phyloP scores from a whole-genome alignment of 306 rosid genomes.

The Comarum palustre region DNA sequence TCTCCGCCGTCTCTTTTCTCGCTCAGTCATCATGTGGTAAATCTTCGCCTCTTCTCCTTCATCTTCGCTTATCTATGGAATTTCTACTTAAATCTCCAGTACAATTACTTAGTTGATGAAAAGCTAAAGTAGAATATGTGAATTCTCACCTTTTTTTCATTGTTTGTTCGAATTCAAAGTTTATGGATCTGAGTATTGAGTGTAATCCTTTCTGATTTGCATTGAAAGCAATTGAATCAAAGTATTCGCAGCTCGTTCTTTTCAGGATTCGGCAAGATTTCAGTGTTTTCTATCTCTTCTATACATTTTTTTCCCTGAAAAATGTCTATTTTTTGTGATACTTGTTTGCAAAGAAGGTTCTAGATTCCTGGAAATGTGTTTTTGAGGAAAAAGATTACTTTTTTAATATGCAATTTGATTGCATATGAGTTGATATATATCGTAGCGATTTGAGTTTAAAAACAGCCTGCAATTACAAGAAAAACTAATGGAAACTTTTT shows the following conservation, averaged over 20 bases:
- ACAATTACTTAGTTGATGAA: background rate
- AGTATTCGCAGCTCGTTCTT: background rate
- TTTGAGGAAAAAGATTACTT: no score
- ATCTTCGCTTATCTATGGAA: no score
- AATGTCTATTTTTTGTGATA: background rate
- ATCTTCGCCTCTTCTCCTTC: background rate
- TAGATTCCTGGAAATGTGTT: background rate
- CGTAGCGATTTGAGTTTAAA: background rate
- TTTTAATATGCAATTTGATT: no score
- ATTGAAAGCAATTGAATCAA: background rate
- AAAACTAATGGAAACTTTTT: background rate
- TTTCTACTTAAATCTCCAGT: background rate
- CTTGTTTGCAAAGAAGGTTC: no score
- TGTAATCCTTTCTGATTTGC: background rate
- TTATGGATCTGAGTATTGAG: background rate
- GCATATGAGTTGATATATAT: no score
- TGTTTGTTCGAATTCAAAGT: background rate
- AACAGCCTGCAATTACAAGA: background rate
- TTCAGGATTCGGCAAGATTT: background rate
- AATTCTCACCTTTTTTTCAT: background rate
- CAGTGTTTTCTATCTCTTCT: background rate
- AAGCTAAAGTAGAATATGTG: background rate
- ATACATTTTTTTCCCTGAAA: background rate
- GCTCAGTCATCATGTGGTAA: constrained; percentile 48
- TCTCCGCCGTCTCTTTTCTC: constrained; percentile 9